Base-by-base conservation (phyloP, 148 eudicot genomes). In the Vaccinium vitisidaea region DNA sequence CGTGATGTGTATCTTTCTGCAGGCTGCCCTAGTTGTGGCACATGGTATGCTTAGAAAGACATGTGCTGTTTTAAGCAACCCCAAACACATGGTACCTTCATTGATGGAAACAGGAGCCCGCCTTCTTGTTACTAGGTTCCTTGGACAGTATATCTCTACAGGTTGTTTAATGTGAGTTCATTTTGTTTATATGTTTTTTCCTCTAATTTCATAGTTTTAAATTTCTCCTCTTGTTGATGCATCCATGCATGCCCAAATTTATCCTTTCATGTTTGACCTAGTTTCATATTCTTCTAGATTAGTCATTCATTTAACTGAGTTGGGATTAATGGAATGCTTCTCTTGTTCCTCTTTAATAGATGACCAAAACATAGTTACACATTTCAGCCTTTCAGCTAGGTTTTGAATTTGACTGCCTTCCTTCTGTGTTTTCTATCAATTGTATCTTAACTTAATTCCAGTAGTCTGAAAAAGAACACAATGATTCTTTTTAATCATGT, bases 21-120 rank as follows among this genome's bases (percentile, higher is more conserved):
- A 97, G 99, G 99, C 98, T 77, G 99, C 98, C 43, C 86, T 90
- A 77, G 79, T 84, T 65, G 93, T 96, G 84, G 99, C 98, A 54
- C 88, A 95, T 79, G 86, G 92, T 53, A 21, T 94, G 54, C 93
- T 95, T 21, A 85, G 88, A 77, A 90, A 84, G 85, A 88, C 56
- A 39, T 89, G 81, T 82, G 53, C 46, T 23, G 67, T 94, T 79
- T 82, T 91, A 81, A 84, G 86, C 82, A 94, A 97, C 90, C 98
- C 96, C 49, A 97, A 90, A 83, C 93, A 95, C 85, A 97, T 97
- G 99, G 93, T 93, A 76, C 94, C 93, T 70, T 90, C 98, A 56
- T 89, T 80, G 90, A 84, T 82, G 73, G 98, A 93, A 91, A 88
- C 91, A 75, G 96, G 92, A 75, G 95, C 99, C 43, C 90, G 98